phyloP scores from a whole-genome alignment of 768 basidiomycete genomes.

The Tremella fuciformis region DNA sequence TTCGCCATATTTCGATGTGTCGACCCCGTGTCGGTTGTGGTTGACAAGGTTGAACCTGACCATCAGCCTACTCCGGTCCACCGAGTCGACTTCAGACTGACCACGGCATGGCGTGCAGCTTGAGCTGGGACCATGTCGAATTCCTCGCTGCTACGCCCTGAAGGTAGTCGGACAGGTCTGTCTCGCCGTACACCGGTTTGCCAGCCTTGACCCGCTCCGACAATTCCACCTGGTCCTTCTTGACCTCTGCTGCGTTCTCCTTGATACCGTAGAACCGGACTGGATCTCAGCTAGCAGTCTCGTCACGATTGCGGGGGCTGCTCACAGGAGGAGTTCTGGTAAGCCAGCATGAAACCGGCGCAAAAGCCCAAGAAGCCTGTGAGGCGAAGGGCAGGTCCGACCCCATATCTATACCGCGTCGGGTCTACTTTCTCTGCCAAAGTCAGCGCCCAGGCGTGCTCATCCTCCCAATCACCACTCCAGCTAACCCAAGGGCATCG shows the following conservation, averaged over 20 bases:
- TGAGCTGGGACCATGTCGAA: constrained; percentile 88
- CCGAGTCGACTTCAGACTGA: constrained; percentile 50
- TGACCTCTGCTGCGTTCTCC: constrained; percentile 63
- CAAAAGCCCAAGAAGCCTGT: constrained; percentile 73
- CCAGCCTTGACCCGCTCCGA: constrained; percentile 70
- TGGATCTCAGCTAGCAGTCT: background rate
- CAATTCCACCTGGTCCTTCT: constrained; percentile 73
- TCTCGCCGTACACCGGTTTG: constrained; percentile 80
- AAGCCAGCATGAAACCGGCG: constrained; percentile 89
- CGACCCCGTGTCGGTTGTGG: constrained; percentile 80
- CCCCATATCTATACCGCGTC: constrained; percentile 19
- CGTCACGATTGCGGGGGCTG: constrained; percentile 19
- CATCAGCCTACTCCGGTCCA: background rate
- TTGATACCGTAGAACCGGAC: constrained; percentile 48
- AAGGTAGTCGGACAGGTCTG: constrained; percentile 76
- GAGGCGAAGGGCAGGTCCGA: constrained; percentile 51
- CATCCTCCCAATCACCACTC: background rate
- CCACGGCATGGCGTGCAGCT: constrained; percentile 81
- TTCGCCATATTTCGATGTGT: constrained; percentile 69
- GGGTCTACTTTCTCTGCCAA: constrained; percentile 15
- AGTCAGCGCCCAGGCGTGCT: background rate
- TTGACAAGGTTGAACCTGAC: constrained; percentile 86
- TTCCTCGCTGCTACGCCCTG: constrained; percentile 83
- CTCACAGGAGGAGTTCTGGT: constrained; percentile 84
- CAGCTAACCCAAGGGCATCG: background rate